Percentiles rank a stretch among this genome's conserved stretches.
These are phyloP conservation scores for Picea sitchensis DNA, from an alignment of 75 land plant genomes.

Conservation along the genomic window DNA sequence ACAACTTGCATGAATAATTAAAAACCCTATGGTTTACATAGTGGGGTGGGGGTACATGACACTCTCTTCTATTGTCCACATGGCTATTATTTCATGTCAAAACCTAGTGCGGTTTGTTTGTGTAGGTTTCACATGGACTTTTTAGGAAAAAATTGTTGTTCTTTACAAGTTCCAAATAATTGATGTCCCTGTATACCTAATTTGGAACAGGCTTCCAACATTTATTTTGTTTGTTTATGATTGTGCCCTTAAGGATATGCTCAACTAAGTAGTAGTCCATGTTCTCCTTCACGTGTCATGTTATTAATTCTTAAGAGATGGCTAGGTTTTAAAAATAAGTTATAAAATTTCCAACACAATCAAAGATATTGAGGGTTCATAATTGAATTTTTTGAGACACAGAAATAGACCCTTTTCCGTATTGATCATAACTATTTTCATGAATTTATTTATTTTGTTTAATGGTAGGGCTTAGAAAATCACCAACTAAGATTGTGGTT, in stretches of 20 bases:
- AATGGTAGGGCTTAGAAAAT: background rate
- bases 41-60: too few relatives aligned
- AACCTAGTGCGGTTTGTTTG: background rate
- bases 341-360: background rate
- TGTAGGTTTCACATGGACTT: background rate
- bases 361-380: background rate
- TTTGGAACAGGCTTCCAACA: too few relatives aligned
- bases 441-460: background rate
- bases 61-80: background rate
- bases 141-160: background rate
- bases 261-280: background rate
- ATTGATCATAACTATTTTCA: background rate
- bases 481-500: background rate
- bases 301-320: background rate
- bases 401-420: background rate
- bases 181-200: too few relatives aligned
- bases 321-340: background rate
- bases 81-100: background rate
- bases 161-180: too few relatives aligned
- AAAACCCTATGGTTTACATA: too few relatives aligned
- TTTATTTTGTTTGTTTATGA: background rate
- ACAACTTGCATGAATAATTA: too few relatives aligned
- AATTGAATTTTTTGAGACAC: background rate
- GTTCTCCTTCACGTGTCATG: background rate
- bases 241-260: background rate